phyloP scores from a whole-genome alignment of 768 basidiomycete genomes.

The Tubosaeta sp. region DNA sequence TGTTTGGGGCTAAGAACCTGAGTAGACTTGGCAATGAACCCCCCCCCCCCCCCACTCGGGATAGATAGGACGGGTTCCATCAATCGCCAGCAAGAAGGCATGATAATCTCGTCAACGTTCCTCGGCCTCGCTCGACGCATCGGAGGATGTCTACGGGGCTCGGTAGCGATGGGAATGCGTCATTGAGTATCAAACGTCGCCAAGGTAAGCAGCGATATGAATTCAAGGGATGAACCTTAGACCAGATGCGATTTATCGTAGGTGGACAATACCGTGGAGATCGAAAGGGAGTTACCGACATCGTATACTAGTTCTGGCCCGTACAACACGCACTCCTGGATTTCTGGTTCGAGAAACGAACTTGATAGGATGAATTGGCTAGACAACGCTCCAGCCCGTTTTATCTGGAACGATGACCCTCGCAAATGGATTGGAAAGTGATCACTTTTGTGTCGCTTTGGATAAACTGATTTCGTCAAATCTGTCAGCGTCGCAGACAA shows the following conservation, averaged over 20 bases:
- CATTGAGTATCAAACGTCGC: too few relatives aligned
- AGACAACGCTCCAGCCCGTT: too few relatives aligned
- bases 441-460: too few relatives aligned
- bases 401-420: too few relatives aligned
- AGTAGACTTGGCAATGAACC: constrained; percentile 36
- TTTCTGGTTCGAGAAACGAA: constrained; percentile 3
- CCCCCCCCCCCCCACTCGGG: too few relatives aligned
- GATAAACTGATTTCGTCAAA: too few relatives aligned
- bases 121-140: constrained; percentile 6
- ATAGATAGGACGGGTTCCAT: constrained; percentile 36
- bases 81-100: constrained; percentile 34
- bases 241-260: too few relatives aligned
- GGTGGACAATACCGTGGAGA: neutral
- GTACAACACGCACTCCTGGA: constrained; percentile 13
- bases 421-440: too few relatives aligned
- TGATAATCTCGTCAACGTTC: constrained; percentile 2
- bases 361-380: too few relatives aligned
- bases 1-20: constrained; percentile 25
- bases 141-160: constrained; percentile 13
- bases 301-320: constrained; percentile 26
- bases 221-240: constrained; percentile 18
- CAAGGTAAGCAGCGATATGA: constrained; percentile 17
- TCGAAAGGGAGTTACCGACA: neutral
- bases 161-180: constrained; percentile 8
- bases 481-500: too few relatives aligned